Base-by-base conservation (phyloP, 371 early-diverging fungal genomes). In the Mucor mucedo region DNA sequence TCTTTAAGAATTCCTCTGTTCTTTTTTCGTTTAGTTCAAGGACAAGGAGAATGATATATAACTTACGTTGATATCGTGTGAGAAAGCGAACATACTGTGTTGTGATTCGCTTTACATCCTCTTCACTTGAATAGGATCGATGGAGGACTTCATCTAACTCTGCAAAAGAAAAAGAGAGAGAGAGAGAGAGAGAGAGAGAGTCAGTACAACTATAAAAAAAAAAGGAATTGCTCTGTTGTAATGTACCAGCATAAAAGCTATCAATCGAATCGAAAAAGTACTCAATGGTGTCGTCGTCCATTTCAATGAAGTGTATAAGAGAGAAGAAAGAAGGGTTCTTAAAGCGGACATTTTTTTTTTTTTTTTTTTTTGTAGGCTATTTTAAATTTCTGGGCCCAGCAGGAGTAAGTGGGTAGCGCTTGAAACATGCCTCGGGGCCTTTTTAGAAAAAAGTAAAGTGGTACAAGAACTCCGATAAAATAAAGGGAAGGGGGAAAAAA, bases 1-100 rank as follows among this genome's bases (percentile, higher is more conserved):
- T 70, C 32, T 80, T 74, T 41, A 85, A 49, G 60, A 82, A 88
- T 30, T 86, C 83, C 39, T 84, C 87, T 86, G 68, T 30, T 41
- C 3, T 27, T 28, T 21, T 5, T 39, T 39, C 16, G 16, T 6
- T 13, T 27, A 35, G 2, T 52, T 52, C 32, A 4, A 35, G 16
- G 9, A 58, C 21, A 21, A 27, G 45, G 2, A 5, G 7, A 42
- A 11, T 28, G 41, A 14, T 49, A 13, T 52, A n/a, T 30, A 8
- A 7, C 47, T 52, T 77, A 75, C 78, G 52, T 59, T 75, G 73
- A 10, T 75, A 77, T 52, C 80, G 70, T 32, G 69, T 66, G 30
- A 84, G 54, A 38, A 83, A 72, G 14, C 75, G 70, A 48, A 82
- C 61, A 63, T 77, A 81, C 57, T 68, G 73, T 21, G 70, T 72